Base-by-base conservation (phyloP, 2,329 filamentous ascomycete species). In the Thermochaetoides dissita region DNA sequence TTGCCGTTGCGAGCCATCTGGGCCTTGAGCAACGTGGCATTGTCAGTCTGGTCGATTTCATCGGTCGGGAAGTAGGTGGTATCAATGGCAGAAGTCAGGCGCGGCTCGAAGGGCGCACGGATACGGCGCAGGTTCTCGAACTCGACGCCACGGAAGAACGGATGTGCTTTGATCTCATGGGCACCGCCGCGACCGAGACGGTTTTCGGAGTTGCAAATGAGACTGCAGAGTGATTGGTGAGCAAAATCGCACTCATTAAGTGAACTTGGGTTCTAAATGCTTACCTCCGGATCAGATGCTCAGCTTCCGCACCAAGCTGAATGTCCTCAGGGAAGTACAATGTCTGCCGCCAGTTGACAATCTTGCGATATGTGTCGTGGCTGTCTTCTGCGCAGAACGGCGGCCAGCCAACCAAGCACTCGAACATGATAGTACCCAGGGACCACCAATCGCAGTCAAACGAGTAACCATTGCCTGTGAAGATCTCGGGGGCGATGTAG, bases 391-490 rank as follows among this genome's bases (percentile, higher is more conserved):
- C 89, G 61, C 91, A 98, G 74, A 98, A 98, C 30, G 91, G 91
- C 42, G 91, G 91, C 91, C 91, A 98, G 55, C 91, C 91, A 47
- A 98, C 87, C 52, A 98, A 72, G 63, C 91, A 98, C 64, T 98
- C 91, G 56, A 96, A 98, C 91, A 98, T 96, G 65, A 98, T 98
- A 36, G 91, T 95, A 41, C 91, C 91, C 39, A 98, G 74, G 17
- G 85, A 94, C 91, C 91, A 98, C 91, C 91, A 98, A 69, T 98
- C 91, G 61, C 91, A 98, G 59, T 93, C 82, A 57, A 89, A 94
- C 45, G 86, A 85, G 67, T 98, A 98, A 38, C 91, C 91, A 56
- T 94, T 84, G 11, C 89, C 88, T 37, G 85, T 93, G 63, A 98
- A 96, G 55, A 98, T 96, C 61, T 98, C 91, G 3, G 91, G 91